Conservation (phyloP, 208 protist species). For the Tritrichomonas musculus region DNA sequence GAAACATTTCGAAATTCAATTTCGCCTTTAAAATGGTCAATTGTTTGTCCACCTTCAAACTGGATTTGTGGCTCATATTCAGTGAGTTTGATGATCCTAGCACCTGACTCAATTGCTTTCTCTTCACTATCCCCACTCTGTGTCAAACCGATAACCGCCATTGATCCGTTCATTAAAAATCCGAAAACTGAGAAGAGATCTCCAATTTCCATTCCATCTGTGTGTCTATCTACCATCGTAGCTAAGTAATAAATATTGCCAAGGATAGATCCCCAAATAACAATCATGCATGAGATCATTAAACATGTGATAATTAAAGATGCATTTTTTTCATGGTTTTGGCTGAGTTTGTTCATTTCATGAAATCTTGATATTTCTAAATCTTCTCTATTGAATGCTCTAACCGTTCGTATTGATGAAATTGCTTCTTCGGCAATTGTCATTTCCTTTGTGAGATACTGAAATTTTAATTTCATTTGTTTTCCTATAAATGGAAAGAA, state of each 20-base stretch:
- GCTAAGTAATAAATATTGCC: no score
- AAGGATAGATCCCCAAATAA: no score
- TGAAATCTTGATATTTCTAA: neutral
- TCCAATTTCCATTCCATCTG: no score
- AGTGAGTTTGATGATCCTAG: neutral
- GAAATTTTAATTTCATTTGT: neutral
- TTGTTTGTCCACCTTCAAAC: neutral
- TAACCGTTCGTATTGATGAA: neutral
- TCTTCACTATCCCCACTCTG: neutral
- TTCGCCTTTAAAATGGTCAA: neutral
- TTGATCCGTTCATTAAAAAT: no score
- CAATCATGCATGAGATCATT: no score
- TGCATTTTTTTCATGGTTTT: no score
- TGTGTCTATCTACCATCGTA: no score
- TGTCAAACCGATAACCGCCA: no score
- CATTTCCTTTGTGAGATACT: neutral
- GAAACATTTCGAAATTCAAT: conserved; percentile 23
- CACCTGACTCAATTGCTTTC: neutral
- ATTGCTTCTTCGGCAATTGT: neutral
- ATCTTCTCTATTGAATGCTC: neutral
- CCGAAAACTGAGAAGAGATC: no score
- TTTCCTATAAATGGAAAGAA: neutral
- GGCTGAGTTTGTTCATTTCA: no score
- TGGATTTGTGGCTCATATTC: neutral
- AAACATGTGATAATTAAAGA: no score